Conservation (phyloP, 345 rosid species). For the Pelargonium nanum region DNA sequence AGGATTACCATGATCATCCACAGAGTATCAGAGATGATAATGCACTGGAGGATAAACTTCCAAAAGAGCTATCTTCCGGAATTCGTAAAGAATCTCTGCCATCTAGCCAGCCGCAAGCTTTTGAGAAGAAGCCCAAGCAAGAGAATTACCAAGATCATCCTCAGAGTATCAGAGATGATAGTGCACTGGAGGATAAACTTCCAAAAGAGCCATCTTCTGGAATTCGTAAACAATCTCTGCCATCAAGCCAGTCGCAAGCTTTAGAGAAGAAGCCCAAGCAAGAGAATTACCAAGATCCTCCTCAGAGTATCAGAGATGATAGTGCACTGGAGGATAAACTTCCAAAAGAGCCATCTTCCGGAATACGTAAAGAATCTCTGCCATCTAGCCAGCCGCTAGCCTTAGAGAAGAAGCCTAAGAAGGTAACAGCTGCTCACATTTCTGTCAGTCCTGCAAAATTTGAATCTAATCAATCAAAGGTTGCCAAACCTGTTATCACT, state of each 20-base stretch:
- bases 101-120: constrained; percentile 15
- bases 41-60: constrained; percentile 20
- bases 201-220: constrained; percentile 21
- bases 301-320: constrained; percentile 23
- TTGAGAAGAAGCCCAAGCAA: constrained; percentile 15
- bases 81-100: constrained; percentile 24
- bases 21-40: constrained; percentile 23
- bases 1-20: constrained; percentile 17
- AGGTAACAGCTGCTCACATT: constrained; percentile 12
- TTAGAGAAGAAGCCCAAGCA: constrained; percentile 16
- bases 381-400: constrained; percentile 21
- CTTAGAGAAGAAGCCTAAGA: constrained; percentile 22
- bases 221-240: constrained; percentile 20
- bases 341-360: constrained; percentile 22
- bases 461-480: constrained; percentile 27
- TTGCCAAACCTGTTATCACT: constrained; percentile 23
- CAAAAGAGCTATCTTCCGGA: constrained; percentile 21
- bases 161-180: constrained; percentile 22
- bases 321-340: constrained; percentile 19
- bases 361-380: constrained; percentile 19
- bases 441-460: constrained; percentile 26
- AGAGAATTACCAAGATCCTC: constrained; percentile 18
- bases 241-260: constrained; percentile 19
- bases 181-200: constrained; percentile 20
- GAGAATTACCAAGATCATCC: constrained; percentile 18